phyloP scores from a whole-genome alignment of 2,329 filamentous ascomycete species.

The Cladobotryum mycophilum region DNA sequence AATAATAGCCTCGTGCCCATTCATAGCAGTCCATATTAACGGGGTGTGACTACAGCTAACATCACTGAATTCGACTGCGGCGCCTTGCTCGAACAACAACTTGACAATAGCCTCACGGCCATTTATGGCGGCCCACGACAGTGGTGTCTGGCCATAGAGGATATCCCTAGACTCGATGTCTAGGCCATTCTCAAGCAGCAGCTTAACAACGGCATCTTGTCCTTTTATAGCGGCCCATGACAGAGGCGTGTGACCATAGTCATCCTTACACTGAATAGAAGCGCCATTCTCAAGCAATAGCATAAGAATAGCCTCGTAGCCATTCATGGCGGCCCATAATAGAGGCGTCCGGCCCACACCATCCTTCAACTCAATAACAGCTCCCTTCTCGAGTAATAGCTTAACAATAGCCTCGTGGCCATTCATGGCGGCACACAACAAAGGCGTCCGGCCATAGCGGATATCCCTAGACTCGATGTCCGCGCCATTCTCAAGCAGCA shows the following conservation, averaged over 20 bases:
- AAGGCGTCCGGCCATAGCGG: neutral
- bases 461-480: constrained; percentile 5
- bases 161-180: neutral
- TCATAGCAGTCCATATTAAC: neutral
- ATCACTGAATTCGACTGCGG: neutral
- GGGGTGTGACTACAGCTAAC: neutral
- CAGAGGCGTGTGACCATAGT: neutral
- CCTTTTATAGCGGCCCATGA: constrained; percentile 8
- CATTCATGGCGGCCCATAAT: constrained; percentile 4
- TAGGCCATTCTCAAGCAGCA: neutral
- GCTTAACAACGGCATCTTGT: constrained; percentile 6
- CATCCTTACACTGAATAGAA: neutral
- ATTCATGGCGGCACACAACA: neutral
- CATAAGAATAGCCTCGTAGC: constrained; percentile 10
- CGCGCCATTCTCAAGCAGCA: constrained; percentile 1
- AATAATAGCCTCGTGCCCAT: neutral
- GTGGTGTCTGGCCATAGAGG: neutral
- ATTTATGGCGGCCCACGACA: neutral
- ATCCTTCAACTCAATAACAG: constrained; percentile 5
- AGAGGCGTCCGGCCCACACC: constrained; percentile 4
- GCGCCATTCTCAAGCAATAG: neutral
- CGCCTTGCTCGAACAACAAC: neutral
- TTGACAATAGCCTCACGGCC: constrained; percentile 12
- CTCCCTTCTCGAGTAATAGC: constrained; percentile 4
- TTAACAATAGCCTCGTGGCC: constrained; percentile 12